Base-by-base conservation (phyloP, 371 early-diverging fungal genomes). In the Parasitella parasitica region DNA sequence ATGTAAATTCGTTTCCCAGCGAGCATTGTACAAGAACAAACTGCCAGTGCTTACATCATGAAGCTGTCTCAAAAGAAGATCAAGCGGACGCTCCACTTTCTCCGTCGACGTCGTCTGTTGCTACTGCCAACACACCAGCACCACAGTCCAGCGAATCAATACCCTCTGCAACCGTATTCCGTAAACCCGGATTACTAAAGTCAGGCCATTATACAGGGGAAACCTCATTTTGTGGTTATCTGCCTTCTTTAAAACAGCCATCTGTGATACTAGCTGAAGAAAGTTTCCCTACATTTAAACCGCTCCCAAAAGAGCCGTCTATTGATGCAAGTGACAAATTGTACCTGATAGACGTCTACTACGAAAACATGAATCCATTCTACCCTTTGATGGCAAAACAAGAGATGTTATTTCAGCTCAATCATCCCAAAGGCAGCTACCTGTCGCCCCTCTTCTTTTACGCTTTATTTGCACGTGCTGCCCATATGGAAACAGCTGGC, bases 281-380 rank as follows among this genome's bases (percentile, higher is more conserved):
- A 22, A 24, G 30, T n/a, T 67, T 54, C 36, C 68, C 68, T 12
- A 41, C 55, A 13, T 50, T 58, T 20, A 13, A 20, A 13, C 16
- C 30, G 32, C 46, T 37, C n/a, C 53, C 37, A 20, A 49, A 26
- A 55, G 34, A 49, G 12, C 54, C 66, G 13, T n/a, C 0, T 6
- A 56, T 75, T 13, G 39, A 63, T n/a, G 20, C 34, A 8, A 22
- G 60, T 4, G 71, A 73, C 12, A 72, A 76, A 43, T 28, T 34
- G 22, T 64, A 71, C 37, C 69, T 87, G 11, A 76, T 88, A 13
- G 72, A 81, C 15, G 59, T 80, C 4, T 86, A 83, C 64, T 86
- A 82, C 61, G 55, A 68, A 15, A 78, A 83, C 64, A 52, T 81
- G n/a, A 81, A 85, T 52, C 77, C 84, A 4, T 80, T 72, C 36